These are phyloP conservation scores for Arthrobotrys conoides DNA, from an alignment of 2,329 filamentous ascomycete genomes.

Conservation along the genomic window DNA sequence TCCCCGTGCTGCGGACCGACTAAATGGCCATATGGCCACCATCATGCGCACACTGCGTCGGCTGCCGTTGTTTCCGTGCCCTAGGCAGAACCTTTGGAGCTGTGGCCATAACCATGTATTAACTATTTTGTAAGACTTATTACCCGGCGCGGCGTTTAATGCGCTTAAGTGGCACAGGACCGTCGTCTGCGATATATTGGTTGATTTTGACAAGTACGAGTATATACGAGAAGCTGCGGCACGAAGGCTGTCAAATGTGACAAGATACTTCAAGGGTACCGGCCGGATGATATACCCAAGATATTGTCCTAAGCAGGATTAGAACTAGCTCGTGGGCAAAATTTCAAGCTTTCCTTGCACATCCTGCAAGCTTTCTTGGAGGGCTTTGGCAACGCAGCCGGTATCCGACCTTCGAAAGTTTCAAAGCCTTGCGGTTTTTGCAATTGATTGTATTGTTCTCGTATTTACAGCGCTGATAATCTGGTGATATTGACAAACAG, in stretches of 20 bases:
- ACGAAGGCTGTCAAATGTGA: constrained; percentile 1
- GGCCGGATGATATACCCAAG: neutral
- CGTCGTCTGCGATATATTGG: neutral
- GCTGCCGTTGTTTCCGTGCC: neutral
- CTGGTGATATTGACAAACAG: neutral
- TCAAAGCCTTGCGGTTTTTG: constrained; percentile 4
- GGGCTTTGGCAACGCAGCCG: neutral
- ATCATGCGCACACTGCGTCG: no score
- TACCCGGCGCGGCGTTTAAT: constrained; percentile 20
- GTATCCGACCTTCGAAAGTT: neutral
- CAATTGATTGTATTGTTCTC: neutral
- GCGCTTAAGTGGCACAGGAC: constrained; percentile 10
- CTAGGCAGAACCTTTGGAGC: neutral
- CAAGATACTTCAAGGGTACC: constrained; percentile 1
- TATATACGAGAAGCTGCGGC: neutral
- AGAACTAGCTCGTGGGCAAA: neutral
- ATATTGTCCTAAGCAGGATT: neutral
- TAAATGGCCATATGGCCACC: no score
- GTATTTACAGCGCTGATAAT: constrained; percentile 1
- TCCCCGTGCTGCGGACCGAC: no score
- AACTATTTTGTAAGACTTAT: neutral
- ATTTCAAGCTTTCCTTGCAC: constrained; percentile 12
- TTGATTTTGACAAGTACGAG: neutral
- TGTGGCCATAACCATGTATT: neutral
- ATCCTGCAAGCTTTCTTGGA: constrained; percentile 3